Evolutionary conservation across 495 filamentous ascomycete species (phyloP).

Genomic region (Tuber indicum): DNA sequence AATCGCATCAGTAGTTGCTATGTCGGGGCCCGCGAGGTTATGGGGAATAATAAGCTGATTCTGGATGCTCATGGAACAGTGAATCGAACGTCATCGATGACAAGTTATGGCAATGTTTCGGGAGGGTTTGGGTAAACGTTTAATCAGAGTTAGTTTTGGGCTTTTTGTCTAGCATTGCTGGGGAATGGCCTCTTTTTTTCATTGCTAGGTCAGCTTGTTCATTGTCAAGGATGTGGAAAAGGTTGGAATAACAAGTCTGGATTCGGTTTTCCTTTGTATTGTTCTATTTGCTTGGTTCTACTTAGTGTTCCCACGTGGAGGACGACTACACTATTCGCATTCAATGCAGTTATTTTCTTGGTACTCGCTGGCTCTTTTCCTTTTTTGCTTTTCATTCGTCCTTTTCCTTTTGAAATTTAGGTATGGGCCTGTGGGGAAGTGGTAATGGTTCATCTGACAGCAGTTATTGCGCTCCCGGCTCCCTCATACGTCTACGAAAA

Average conservation of each 20-base stretch:
- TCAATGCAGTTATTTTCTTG: not conserved
- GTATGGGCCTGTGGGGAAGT: not conserved
- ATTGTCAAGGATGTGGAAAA: not conserved
- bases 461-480: not conserved
- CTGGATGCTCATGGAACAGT: slow-evolving; percentile 23
- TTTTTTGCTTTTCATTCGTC: not conserved
- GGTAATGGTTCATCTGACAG: not conserved
- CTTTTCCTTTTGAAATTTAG: not conserved
- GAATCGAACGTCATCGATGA: slow-evolving; percentile 26
- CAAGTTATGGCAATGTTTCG: not conserved
- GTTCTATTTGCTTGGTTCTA: slow-evolving; percentile 6
- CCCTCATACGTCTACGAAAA: not conserved
- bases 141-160: not conserved
- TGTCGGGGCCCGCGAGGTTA: slow-evolving; percentile 31
- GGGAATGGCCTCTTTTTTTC: not conserved
- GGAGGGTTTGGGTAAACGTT: not conserved
- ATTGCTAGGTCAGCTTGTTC: not conserved
- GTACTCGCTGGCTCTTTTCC: not conserved
- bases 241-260: not conserved
- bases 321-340: not conserved
- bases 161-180: not conserved
- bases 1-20: not conserved
- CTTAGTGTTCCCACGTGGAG: not conserved
- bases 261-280: slow-evolving; percentile 18
- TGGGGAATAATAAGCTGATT: slow-evolving; percentile 41